Conservation (phyloP, 148 eudicot genomes). For the Vaccinium myrtillus region DNA sequence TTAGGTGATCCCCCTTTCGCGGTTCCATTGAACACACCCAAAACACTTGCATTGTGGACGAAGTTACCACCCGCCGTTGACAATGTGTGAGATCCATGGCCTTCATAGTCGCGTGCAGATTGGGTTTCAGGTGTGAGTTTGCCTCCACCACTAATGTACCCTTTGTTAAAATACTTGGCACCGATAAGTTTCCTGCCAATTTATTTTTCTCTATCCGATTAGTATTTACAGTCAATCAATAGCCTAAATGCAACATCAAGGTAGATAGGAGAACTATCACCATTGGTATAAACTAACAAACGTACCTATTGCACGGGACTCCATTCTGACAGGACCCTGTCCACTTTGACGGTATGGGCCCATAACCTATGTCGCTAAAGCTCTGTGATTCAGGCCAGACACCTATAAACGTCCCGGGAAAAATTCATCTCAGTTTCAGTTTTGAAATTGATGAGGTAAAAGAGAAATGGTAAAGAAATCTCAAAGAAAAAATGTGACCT, state of each 20-base stretch:
- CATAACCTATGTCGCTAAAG: conserved; percentile 48
- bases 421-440: neutral
- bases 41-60: conserved; percentile 43
- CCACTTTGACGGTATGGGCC: conserved; percentile 70
- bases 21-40: conserved; percentile 41
- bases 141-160: conserved; percentile 15
- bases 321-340: conserved; percentile 51
- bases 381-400: conserved; percentile 80
- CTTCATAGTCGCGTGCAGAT: conserved; percentile 47
- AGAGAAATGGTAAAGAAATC: neutral
- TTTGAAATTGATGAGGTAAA: neutral
- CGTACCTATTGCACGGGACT: conserved; percentile 53
- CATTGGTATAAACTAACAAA: neutral
- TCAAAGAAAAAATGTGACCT: conserved; percentile 24
- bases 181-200: conserved; percentile 69
- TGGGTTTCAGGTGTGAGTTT: neutral
- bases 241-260: neutral
- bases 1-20: conserved; percentile 73
- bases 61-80: conserved; percentile 68
- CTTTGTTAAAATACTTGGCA: conserved; percentile 55
- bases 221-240: neutral
- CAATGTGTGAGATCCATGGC: conserved; percentile 71
- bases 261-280: neutral
- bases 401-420: neutral
- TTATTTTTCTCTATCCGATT: neutral